phyloP scores from a whole-genome alignment of 257 asterid species.

The Nicotiana benthamiana region DNA sequence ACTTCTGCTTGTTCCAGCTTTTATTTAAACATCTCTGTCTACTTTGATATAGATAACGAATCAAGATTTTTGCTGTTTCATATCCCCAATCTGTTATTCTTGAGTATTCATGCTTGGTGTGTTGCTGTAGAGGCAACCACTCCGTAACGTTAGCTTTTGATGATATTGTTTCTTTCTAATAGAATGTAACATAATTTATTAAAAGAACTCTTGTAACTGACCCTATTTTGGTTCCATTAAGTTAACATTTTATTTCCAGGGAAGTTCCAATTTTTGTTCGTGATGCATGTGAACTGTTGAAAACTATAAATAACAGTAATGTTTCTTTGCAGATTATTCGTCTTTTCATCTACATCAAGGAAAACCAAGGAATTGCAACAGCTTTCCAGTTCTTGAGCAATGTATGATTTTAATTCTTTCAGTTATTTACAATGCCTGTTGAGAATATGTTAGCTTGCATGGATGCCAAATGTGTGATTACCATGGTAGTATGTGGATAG shows the following conservation, averaged over 20 bases:
- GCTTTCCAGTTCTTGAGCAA: constrained; percentile 94
- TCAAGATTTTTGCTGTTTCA: background rate
- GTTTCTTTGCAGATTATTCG: constrained; percentile 63
- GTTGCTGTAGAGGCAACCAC: background rate
- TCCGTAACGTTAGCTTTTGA: background rate
- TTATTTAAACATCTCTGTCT: background rate
- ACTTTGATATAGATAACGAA: background rate
- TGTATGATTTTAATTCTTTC: constrained; percentile 43
- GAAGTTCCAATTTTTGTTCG: background rate
- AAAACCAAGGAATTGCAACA: constrained; percentile 60
- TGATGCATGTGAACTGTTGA: constrained; percentile 1
- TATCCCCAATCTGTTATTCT: background rate
- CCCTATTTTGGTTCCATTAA: background rate
- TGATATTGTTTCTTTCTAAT: background rate
- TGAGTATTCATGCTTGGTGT: background rate
- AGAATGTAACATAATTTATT: background rate
- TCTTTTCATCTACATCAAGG: constrained; percentile 76
- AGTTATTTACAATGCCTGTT: background rate
- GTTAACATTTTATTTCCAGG: background rate
- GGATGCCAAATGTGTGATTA: background rate
- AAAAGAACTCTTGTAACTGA: background rate
- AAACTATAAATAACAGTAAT: background rate
- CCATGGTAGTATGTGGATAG: background rate
- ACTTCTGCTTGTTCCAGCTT: background rate
- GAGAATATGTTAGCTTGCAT: background rate